Evolutionary conservation across 176 grass and related monocot genomes (phyloP).

Genomic region (Lolium perenne): DNA sequence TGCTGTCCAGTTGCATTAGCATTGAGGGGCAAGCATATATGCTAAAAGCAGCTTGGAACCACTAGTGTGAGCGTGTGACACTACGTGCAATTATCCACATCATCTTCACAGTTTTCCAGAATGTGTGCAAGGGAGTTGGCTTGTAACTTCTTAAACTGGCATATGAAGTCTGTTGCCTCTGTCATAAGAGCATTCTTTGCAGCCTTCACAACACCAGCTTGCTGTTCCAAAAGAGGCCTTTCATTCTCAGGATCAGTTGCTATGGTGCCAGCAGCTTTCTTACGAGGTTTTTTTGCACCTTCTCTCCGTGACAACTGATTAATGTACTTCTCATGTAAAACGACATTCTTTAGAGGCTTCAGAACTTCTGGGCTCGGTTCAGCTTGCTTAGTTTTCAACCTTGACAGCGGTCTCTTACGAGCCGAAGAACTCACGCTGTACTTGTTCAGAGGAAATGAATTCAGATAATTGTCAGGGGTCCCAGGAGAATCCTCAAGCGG

Average conservation of each 20-base stretch:
- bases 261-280: constrained; percentile 36
- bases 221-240: constrained; percentile 11
- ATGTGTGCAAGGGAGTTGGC: constrained; percentile 54
- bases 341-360: constrained; percentile 72
- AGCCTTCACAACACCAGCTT: constrained; percentile 52
- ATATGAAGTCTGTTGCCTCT: constrained; percentile 72
- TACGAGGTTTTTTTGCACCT: constrained; percentile 48
- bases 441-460: constrained; percentile 42
- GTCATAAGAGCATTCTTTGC: constrained; percentile 71
- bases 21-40: background rate
- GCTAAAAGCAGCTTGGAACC: constrained; percentile 12
- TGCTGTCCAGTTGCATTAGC: background rate
- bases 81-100: constrained; percentile 36
- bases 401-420: constrained; percentile 43
- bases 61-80: constrained; percentile 19
- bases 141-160: constrained; percentile 67
- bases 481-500: constrained; percentile 50
- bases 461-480: constrained; percentile 46
- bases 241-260: constrained; percentile 12
- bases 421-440: constrained; percentile 45
- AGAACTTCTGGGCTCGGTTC: constrained; percentile 65
- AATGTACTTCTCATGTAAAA: constrained; percentile 89
- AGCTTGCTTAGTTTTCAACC: constrained; percentile 43
- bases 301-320: constrained; percentile 72
- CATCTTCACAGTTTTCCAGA: constrained; percentile 50